phyloP scores from a whole-genome alignment of 768 basidiomycete genomes.

The Mycena capillaripes region DNA sequence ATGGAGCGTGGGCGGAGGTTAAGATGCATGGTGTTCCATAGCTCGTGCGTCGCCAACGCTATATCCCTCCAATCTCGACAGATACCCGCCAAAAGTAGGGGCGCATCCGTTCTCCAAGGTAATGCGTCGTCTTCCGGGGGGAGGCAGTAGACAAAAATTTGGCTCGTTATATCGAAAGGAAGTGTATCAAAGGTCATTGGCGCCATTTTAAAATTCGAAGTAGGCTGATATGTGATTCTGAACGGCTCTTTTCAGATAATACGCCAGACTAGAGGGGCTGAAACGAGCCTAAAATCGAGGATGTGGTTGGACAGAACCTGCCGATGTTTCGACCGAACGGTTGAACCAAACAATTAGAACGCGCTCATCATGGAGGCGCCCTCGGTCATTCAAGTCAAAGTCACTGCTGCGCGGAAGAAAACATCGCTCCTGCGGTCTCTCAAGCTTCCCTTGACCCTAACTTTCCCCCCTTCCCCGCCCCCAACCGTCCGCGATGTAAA shows the following conservation, averaged over 20 bases:
- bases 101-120: conserved; percentile 20
- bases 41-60: conserved; percentile 5
- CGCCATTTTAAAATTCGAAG: background rate
- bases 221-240: no score
- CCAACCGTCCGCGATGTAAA: conserved; percentile 37
- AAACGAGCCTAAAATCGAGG: background rate
- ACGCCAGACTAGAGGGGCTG: no score
- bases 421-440: conserved; percentile 32
- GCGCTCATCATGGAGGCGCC: conserved; percentile 10
- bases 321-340: background rate
- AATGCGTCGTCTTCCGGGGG: conserved; percentile 18
- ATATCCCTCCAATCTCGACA: conserved; percentile 20
- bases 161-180: conserved; percentile 16
- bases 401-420: conserved; percentile 31
- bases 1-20: conserved; percentile 4
- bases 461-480: conserved; percentile 34
- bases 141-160: conserved; percentile 29
- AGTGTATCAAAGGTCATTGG: conserved; percentile 3
- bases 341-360: background rate
- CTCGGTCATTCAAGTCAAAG: conserved; percentile 21
- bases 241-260: no score
- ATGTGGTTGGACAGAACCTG: background rate
- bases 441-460: conserved; percentile 27
- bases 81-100: conserved; percentile 19
- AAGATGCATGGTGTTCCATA: conserved; percentile 29